Evolutionary conservation across 805 yeast species (phyloP), one percentile per base, ranked within the genome.

Genomic region (Teunomyces aglyptinius): DNA sequence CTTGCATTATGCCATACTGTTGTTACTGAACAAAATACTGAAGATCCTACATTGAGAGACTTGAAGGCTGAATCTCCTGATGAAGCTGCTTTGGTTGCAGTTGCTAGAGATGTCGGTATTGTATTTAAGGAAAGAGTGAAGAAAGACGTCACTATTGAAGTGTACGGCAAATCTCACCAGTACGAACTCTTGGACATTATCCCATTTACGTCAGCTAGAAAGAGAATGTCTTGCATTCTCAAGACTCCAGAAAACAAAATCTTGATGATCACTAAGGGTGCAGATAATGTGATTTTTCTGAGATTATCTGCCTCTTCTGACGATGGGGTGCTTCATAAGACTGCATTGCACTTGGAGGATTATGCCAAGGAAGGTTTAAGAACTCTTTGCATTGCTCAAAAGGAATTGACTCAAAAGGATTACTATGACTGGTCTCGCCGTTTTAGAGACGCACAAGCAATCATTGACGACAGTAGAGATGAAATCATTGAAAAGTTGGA

Each of bases 31-130:
- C 58, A 49, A 6, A 70, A 68, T 40, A 60, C 59, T 2, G 64
- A 67, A 6, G 78, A 76, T 15, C 70, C 69, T 0, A 64, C 59
- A 10, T 58, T 64, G 28, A 61, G 81, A 35, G 73, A 73, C 24
- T 83, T 80, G 66, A 84, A 85, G 56, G 91, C 92, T 1, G 91
- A 86, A 59, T 84, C 90, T 6, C 95, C 95, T 0, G 95, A 86
- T 67, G 95, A 86, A 61, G 81, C 85, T 35, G 91, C 94, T 0
- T 71, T 86, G 45, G 92, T 87, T n/a, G 72, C 85, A 1, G 83
- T 79, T 39, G 92, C 92, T 1, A 70, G 87, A 43, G 92, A 85
- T 59, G 55, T 86, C 26, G 95, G 95, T 7, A 75, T 82, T 53
- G 82, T 78, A 0, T 78, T 85, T 59, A 64, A 75, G 18, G 85